These are phyloP conservation scores for Ogataea methanolica DNA, from an alignment of 805 yeast genomes.

Conservation along the genomic window DNA sequence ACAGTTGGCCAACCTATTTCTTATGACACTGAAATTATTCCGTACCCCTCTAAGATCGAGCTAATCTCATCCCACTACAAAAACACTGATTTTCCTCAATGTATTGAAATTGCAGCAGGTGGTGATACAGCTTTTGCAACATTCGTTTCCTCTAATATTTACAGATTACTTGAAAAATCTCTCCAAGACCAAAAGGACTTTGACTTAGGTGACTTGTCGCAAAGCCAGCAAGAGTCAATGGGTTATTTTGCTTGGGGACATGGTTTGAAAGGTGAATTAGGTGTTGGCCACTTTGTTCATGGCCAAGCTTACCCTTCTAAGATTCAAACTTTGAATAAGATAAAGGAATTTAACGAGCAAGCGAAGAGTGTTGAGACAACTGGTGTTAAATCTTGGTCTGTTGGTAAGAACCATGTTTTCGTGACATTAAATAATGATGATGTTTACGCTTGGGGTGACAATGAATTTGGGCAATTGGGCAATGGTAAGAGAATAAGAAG, in stretches of 20 bases:
- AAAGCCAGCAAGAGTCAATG: constrained; percentile 25
- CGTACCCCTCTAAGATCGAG: constrained; percentile 61
- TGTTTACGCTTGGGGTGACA: constrained; percentile 79
- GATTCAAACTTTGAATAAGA: constrained; percentile 42
- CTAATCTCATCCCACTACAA: constrained; percentile 35
- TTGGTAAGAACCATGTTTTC: constrained; percentile 64
- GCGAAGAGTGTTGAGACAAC: constrained; percentile 37
- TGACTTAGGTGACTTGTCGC: constrained; percentile 16
- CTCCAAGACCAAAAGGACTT: constrained; percentile 13
- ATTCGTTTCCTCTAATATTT: constrained; percentile 32
- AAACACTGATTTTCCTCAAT: constrained; percentile 40
- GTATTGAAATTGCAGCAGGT: constrained; percentile 60
- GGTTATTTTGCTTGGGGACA: constrained; percentile 67
- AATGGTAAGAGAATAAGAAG: constrained; percentile 67
- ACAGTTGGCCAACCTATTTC: constrained; percentile 71
- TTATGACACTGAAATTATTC: constrained; percentile 59
- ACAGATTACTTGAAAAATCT: constrained; percentile 31
- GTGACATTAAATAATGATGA: constrained; percentile 59
- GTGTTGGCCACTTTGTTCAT: constrained; percentile 71
- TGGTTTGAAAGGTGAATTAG: constrained; percentile 83
- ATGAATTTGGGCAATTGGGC: constrained; percentile 79
- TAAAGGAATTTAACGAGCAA: constrained; percentile 53
- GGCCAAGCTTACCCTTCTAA: constrained; percentile 64
- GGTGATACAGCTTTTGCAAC: constrained; percentile 59
- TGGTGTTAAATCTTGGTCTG: constrained; percentile 46